These are phyloP conservation scores for Boletus tomentosulus DNA, from an alignment of 768 basidiomycete genomes.

Conservation along the genomic window DNA sequence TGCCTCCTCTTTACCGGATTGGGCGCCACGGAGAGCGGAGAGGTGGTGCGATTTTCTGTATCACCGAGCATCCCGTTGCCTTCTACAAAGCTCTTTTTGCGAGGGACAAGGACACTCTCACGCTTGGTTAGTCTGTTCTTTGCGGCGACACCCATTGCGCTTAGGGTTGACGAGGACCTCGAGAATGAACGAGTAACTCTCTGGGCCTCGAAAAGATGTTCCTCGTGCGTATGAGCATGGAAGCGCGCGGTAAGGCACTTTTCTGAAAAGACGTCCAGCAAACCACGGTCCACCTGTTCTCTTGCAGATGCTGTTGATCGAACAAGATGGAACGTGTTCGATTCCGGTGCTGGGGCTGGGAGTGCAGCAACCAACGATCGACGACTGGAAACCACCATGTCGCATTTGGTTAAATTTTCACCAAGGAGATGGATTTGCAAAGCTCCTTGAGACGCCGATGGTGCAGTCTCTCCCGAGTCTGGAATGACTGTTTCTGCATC, in stretches of 20 bases:
- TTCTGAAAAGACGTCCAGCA: slow-evolving; percentile 80
- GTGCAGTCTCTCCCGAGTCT: slow-evolving; percentile 5
- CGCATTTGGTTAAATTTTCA: slow-evolving; percentile 19
- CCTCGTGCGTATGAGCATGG: slow-evolving; percentile 58
- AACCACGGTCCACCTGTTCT: slow-evolving; percentile 66
- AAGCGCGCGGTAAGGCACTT: slow-evolving; percentile 64
- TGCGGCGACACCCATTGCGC: slow-evolving; percentile 51
- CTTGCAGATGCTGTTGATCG: slow-evolving; percentile 65
- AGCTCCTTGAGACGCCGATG: not conserved
- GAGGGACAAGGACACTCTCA: slow-evolving; percentile 65
- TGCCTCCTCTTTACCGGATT: slow-evolving; percentile 19
- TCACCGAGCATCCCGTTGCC: slow-evolving; percentile 14
- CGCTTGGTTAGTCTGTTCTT: slow-evolving; percentile 57
- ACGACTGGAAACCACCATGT: slow-evolving; percentile 34
- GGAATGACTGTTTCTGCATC: slow-evolving; percentile 10
- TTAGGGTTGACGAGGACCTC: slow-evolving; percentile 55
- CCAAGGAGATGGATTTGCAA: slow-evolving; percentile 19
- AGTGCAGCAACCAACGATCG: slow-evolving; percentile 59
- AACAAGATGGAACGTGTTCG: slow-evolving; percentile 59
- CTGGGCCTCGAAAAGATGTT: slow-evolving; percentile 57
- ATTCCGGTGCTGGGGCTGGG: slow-evolving; percentile 44
- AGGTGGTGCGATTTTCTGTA: slow-evolving; percentile 8
- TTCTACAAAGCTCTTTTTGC: slow-evolving; percentile 49
- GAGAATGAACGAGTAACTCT: slow-evolving; percentile 44
- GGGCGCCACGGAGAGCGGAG: not conserved